phyloP scores from a whole-genome alignment of 345 rosid genomes.

The Populus ilicifolia region DNA sequence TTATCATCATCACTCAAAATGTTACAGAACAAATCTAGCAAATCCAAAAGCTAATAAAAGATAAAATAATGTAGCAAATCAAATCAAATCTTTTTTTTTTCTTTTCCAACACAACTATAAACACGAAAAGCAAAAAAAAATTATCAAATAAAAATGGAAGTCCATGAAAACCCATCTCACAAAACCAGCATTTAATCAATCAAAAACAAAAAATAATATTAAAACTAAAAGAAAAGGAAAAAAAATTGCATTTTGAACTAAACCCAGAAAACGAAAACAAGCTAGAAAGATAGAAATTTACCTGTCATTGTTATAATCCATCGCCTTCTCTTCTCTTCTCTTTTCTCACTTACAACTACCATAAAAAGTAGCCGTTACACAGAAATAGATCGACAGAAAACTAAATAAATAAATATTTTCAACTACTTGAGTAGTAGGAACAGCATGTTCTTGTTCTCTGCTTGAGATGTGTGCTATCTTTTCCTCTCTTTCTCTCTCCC shows the following conservation, averaged over 20 bases:
- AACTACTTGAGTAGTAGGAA: neutral
- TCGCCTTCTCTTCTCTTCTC: slow-evolving; percentile 13
- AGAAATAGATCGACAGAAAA: slow-evolving; percentile 5
- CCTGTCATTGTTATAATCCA: slow-evolving; percentile 42
- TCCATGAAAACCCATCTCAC: slow-evolving; percentile 4
- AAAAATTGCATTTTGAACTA: slow-evolving; percentile 4
- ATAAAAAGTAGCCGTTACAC: slow-evolving; percentile 30
- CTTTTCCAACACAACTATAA: neutral
- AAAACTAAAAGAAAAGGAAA: neutral
- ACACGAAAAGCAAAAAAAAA: neutral
- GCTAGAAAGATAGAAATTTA: slow-evolving; percentile 5
- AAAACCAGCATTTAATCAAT: slow-evolving; percentile 6
- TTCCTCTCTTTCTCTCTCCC: slow-evolving; percentile 16
- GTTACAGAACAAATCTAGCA: slow-evolving; percentile 7
- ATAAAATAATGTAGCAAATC: neutral
- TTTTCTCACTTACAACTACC: neutral
- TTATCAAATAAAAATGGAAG: neutral
- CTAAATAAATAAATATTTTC: neutral
- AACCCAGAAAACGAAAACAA: slow-evolving; percentile 5
- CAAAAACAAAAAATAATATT: neutral
- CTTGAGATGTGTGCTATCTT: slow-evolving; percentile 19
- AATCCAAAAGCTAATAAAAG: neutral
- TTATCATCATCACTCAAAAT: slow-evolving; percentile 11
- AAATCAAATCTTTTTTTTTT: neutral
- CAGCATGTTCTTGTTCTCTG: slow-evolving; percentile 6